Percentiles rank a stretch among this genome's conserved stretches.
Evolutionary conservation across 2,329 filamentous ascomycete genomes (phyloP).

Genomic region (Ceratocystis ficicola): DNA sequence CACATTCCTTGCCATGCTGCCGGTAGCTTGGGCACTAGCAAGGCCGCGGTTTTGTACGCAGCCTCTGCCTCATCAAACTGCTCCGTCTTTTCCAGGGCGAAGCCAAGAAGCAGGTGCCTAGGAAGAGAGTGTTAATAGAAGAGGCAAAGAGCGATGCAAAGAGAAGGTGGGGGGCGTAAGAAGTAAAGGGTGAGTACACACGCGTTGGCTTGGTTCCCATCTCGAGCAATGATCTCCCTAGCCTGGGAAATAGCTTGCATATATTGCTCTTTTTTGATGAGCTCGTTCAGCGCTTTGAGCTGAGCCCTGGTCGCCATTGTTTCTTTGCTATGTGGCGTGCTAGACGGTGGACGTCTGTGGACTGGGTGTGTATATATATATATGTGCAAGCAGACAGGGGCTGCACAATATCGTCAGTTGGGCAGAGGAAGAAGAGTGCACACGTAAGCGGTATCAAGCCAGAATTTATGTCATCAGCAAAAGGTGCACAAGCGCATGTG

Average conservation of each 20-base stretch:
- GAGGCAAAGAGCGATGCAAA: not conserved
- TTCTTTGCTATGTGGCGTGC: not conserved
- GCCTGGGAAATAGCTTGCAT: slow-evolving; percentile 61
- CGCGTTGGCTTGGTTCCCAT: slow-evolving; percentile 72
- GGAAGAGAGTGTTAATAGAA: slow-evolving; percentile 1
- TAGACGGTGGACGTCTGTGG: too few relatives aligned
- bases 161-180: not conserved
- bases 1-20: slow-evolving; percentile 86
- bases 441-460: not conserved
- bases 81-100: slow-evolving; percentile 67
- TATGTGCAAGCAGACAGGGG: not conserved
- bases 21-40: slow-evolving; percentile 60
- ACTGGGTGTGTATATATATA: not conserved
- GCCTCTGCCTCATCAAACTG: slow-evolving; percentile 60
- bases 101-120: slow-evolving; percentile 61
- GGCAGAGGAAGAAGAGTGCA: too few relatives aligned
- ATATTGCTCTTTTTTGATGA: slow-evolving; percentile 67
- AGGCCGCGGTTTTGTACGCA: slow-evolving; percentile 60
- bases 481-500: not conserved
- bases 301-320: slow-evolving; percentile 54
- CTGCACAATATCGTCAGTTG: too few relatives aligned
- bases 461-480: not conserved
- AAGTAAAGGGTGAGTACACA: slow-evolving; percentile 32
- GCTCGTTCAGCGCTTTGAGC: slow-evolving; percentile 69
- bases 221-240: slow-evolving; percentile 54